Evolutionary conservation across 2,329 filamentous ascomycete genomes (phyloP).

Genomic region (Fusarium nelsonii): DNA sequence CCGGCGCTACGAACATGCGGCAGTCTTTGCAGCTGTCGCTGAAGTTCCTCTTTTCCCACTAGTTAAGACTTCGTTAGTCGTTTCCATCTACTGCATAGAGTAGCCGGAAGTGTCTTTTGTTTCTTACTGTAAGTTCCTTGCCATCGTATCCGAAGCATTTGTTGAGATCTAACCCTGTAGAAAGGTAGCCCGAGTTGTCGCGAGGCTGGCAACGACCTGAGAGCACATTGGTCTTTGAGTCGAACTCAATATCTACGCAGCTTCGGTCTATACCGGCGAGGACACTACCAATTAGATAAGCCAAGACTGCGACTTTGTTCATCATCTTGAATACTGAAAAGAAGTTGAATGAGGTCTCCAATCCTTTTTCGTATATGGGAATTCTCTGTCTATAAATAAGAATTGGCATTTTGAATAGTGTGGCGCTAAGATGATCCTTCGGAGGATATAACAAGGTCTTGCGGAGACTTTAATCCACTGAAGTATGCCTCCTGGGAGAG

Average conservation of each 20-base stretch:
- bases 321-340: background rate
- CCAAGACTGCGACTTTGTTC: background rate
- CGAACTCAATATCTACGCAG: conserved; percentile 11
- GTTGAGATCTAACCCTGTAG: background rate
- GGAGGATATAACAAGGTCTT: background rate
- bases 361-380: accelerated
- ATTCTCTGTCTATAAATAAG: background rate
- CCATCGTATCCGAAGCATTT: conserved; percentile 21
- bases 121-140: background rate
- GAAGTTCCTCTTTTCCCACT: background rate
- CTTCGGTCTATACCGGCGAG: background rate
- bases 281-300: background rate
- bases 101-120: accelerated
- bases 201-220: conserved; percentile 4
- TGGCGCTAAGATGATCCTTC: background rate
- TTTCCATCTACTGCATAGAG: accelerated
- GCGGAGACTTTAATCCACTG: background rate
- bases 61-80: background rate
- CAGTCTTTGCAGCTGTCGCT: background rate
- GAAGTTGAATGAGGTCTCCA: accelerated
- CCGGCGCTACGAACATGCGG: conserved; percentile 4
- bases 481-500: background rate
- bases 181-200: conserved; percentile 15
- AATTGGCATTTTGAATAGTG: accelerated
- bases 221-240: background rate